Evolutionary conservation across 2,329 filamentous ascomycete genomes (phyloP), one percentile per base, ranked within the genome.

Genomic region (Dactylellina haptotyla): DNA sequence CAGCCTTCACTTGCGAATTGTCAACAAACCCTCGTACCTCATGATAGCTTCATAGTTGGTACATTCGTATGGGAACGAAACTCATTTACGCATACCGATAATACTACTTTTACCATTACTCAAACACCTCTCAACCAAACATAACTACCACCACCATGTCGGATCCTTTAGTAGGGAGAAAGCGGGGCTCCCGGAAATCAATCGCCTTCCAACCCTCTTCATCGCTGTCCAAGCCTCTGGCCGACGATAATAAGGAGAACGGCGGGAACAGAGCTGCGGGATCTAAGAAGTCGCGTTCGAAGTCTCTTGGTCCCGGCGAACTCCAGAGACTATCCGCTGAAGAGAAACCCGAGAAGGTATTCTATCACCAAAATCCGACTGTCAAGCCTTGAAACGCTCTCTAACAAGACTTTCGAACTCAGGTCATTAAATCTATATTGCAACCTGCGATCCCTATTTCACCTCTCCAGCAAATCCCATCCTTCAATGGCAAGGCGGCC

Each of bases 261-360:
- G 28, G 78, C 77, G 53, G 45, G 75, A 8, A 58, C 75, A 41
- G 86, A 85, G 77, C 8, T 79, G 76, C 30, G 80, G 79, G 57
- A 81, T 82, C 39, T 85, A 85, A 71, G 82, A 94, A 93, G 82
- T 91, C 90, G 69, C 89, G 95, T 76, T 97, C 94, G 82, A 98
- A 97, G 84, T 98, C 94, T 82, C 89, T 99, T 77, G 95, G 95
- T 1, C 94, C 95, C 14, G 95, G 94, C 56, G 93, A 93, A 25
- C 82, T 97, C 48, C 93, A 96, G 83, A 89, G 90, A 2, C 32
- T 53, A 3, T 26, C 58, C n/a, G 16, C 50, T 6, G 70, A 69
- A 18, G 46, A 75, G 25, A 75, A 69, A 66, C 84, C 53, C 30
- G 69, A 73, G 23, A 73, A 66, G 48, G 69, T 73, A 50, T 16